A percentile compares a stretch with the other conserved stretches of the same genome.
Evolutionary conservation across 2,329 filamentous ascomycete species (phyloP).

Genomic region (Paraconiothyrium sp.): DNA sequence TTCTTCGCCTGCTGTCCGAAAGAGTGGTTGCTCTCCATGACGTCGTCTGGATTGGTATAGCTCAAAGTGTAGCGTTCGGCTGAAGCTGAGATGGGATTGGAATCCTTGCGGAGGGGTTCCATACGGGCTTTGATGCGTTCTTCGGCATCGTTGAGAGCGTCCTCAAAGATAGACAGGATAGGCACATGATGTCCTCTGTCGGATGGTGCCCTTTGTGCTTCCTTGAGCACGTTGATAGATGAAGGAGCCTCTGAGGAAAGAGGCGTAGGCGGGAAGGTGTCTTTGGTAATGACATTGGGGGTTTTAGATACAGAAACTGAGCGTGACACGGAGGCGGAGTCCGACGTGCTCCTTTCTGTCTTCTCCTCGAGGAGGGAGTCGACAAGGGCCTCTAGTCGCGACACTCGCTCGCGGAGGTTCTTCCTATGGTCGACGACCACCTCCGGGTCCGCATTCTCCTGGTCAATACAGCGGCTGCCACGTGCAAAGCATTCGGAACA

Average conservation of each 20-base stretch:
- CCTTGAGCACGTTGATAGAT: slow-evolving; percentile 24
- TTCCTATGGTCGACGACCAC: slow-evolving; percentile 54
- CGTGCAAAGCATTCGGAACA: slow-evolving; percentile 59
- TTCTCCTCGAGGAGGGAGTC: slow-evolving; percentile 51
- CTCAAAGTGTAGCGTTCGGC: slow-evolving; percentile 41
- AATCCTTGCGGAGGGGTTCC: slow-evolving; percentile 30
- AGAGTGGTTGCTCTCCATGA: slow-evolving; percentile 32
- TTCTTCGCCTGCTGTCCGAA: slow-evolving; percentile 39
- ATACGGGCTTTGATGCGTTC: slow-evolving; percentile 41
- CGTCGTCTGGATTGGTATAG: slow-evolving; percentile 42
- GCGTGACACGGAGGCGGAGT: slow-evolving; percentile 27
- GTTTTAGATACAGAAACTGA: slow-evolving; percentile 27
- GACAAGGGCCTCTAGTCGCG: slow-evolving; percentile 53
- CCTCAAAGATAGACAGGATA: slow-evolving; percentile 51
- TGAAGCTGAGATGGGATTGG: slow-evolving; percentile 21
- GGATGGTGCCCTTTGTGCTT: slow-evolving; percentile 34
- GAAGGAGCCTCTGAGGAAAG: slow-evolving; percentile 44
- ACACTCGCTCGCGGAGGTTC: slow-evolving; percentile 55
- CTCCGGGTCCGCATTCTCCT: slow-evolving; percentile 54
- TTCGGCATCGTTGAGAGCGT: slow-evolving; percentile 51
- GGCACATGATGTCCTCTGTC: slow-evolving; percentile 47
- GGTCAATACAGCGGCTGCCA: slow-evolving; percentile 56
- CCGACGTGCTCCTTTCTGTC: slow-evolving; percentile 28
- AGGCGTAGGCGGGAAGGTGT: slow-evolving; percentile 44
- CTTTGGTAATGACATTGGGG: slow-evolving; percentile 32